Percentiles rank a stretch among this genome's conserved stretches.
Conservation (phyloP, 2,329 filamentous ascomycete genomes). For the Fusarium sp. region DNA sequence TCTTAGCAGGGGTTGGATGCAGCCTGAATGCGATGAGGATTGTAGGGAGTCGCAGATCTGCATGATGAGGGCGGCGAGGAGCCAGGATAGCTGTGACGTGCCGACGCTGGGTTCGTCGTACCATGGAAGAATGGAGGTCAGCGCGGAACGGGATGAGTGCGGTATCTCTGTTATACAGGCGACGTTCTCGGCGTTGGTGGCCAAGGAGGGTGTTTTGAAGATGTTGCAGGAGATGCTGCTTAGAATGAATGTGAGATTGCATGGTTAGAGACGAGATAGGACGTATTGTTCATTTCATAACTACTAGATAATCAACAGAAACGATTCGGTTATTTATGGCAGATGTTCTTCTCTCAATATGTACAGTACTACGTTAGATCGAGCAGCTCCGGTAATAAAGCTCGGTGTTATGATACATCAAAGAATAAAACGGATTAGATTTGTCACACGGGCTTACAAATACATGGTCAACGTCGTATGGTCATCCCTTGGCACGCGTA, state of each 20-base stretch:
- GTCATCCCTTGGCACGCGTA: no score
- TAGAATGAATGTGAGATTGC: constrained; percentile 13
- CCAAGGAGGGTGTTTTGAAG: constrained; percentile 41
- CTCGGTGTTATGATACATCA: no score
- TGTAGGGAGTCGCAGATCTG: constrained; percentile 62
- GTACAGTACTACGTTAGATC: no score
- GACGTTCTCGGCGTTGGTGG: constrained; percentile 43
- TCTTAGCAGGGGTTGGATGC: constrained; percentile 59
- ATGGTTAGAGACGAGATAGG: neutral
- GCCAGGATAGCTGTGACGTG: constrained; percentile 62
- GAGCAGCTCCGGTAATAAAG: no score
- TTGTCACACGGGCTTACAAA: no score
- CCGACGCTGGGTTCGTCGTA: constrained; percentile 51
- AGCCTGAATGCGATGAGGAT: constrained; percentile 54
- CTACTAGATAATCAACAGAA: neutral
- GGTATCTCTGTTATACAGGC: constrained; percentile 46
- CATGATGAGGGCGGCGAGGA: constrained; percentile 61
- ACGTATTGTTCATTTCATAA: neutral
- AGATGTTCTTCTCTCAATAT: no score
- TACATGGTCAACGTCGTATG: no score
- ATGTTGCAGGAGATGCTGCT: constrained; percentile 36
- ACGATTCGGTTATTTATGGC: neutral
- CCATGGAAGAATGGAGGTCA: constrained; percentile 46
- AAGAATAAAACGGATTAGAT: no score
- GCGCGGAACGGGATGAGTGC: constrained; percentile 45